Percentiles rank a stretch among this genome's conserved stretches.
Evolutionary conservation across 1,139 yeast genomes (phyloP).

Genomic region (Debaryomyces robertsiae): DNA sequence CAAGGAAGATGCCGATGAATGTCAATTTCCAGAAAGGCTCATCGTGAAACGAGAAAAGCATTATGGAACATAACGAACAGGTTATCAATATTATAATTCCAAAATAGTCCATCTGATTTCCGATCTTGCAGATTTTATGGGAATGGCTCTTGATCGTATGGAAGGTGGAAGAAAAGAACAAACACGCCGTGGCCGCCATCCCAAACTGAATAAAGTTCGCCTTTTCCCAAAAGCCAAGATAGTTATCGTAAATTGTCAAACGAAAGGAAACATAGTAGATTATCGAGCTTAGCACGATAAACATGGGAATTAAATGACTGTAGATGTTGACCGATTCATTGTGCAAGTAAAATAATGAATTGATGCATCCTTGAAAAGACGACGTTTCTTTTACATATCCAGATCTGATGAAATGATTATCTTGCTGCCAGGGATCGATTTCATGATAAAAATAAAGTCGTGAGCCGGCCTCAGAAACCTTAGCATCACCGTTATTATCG

Average conservation of each 20-base stretch:
- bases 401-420: slow-evolving; percentile 71
- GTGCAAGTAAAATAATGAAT: slow-evolving; percentile 69
- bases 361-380: slow-evolving; percentile 52
- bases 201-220: slow-evolving; percentile 43
- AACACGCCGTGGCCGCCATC: slow-evolving; percentile 51
- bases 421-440: slow-evolving; percentile 82
- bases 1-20: slow-evolving; percentile 52
- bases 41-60: slow-evolving; percentile 69
- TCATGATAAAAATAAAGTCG: slow-evolving; percentile 36
- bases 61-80: slow-evolving; percentile 71
- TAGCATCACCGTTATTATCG: not conserved
- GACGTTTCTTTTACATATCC: slow-evolving; percentile 78
- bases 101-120: slow-evolving; percentile 82
- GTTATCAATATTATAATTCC: slow-evolving; percentile 82
- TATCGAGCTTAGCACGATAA: slow-evolving; percentile 34
- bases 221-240: slow-evolving; percentile 44
- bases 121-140: slow-evolving; percentile 55
- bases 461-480: not conserved
- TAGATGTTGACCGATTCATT: slow-evolving; percentile 85
- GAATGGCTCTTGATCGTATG: slow-evolving; percentile 84
- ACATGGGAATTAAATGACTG: slow-evolving; percentile 75
- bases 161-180: slow-evolving; percentile 73
- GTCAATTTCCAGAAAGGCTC: slow-evolving; percentile 36
- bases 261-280: slow-evolving; percentile 26
- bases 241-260: slow-evolving; percentile 44